Base-by-base conservation (phyloP, 306 rosid genomes). In the Prunus mongolica region DNA sequence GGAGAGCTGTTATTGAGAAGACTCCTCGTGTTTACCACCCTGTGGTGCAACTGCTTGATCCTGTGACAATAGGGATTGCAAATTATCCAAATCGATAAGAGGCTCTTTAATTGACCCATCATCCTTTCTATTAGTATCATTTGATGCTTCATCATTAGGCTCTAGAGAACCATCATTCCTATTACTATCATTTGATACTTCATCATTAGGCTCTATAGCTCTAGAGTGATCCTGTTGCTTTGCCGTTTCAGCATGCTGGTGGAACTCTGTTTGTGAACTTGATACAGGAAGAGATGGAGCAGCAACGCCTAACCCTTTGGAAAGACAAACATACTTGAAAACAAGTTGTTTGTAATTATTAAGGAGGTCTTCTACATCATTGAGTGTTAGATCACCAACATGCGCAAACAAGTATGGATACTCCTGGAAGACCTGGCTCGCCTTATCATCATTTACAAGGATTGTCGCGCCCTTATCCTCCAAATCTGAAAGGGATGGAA, bases 401-500 rank as follows among this genome's bases (percentile, higher is more conserved):
- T 76, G 84, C 20, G 96, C 89, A 90, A 90, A 95, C 83, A 95
- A 77, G 81, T 85, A 95, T 16, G 97, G 97, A 78, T 82, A 89
- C 66, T 87, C 92, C 72, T 66, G 74, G 78, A 96, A 96, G 68
- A 84, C 89, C 79, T 91, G 96, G 80, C 82, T 86, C 71, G 44
- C 84, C 80, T 76, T 83, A 32, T 92, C 87, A 80, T 96, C 96
- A 80, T 89, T 92, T 60, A 89, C 79, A 61, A 96, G 88, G 81
- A 88, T 73, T 57, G 71, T 72, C 61, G 96, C 98, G 25, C 97
- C 98, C 88, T 88, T 92, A 73, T 85, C 86, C 85, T 96, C 99
- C 90, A 96, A 84, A 85, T 92, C 97, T 1, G 94, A 86, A 83
- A 93, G 96, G 74, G 98, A 91, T 60, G 91, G 93, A 83, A 82